A percentile compares a stretch with the other conserved stretches of the same genome.
Conservation (phyloP, 2,329 filamentous ascomycete species). For the Balansia obtecta region DNA sequence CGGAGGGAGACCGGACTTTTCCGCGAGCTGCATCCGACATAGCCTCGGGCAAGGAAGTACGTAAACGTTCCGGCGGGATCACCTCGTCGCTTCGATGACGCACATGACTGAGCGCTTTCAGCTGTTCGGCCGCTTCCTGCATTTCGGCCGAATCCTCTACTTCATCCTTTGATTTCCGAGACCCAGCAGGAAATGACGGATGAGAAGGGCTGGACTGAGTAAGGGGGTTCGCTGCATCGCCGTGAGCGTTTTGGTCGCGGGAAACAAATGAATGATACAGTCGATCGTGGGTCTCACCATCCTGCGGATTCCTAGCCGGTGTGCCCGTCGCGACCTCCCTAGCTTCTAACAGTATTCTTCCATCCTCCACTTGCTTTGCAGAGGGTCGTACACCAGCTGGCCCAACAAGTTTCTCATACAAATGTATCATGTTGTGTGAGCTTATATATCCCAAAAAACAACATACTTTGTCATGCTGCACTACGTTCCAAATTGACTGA, state of each 20-base stretch:
- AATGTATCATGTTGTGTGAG: slow-evolving; percentile 53
- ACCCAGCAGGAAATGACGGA: slow-evolving; percentile 9
- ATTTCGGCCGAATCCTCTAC: slow-evolving; percentile 54
- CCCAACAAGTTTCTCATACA: slow-evolving; percentile 47
- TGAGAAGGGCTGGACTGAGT: slow-evolving; percentile 17
- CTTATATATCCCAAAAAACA: slow-evolving; percentile 53
- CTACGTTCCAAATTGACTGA: slow-evolving; percentile 47
- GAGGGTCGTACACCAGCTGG: slow-evolving; percentile 30
- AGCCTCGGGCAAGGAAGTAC: slow-evolving; percentile 28
- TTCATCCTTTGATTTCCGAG: slow-evolving; percentile 22
- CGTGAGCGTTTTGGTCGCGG: slow-evolving; percentile 12
- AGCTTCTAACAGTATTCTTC: slow-evolving; percentile 42
- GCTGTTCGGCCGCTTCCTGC: slow-evolving; percentile 54
- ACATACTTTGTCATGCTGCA: slow-evolving; percentile 55
- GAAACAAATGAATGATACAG: slow-evolving; percentile 13
- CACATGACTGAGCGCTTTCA: slow-evolving; percentile 53
- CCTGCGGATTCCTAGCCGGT: slow-evolving; percentile 16
- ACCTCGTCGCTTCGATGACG: slow-evolving; percentile 40
- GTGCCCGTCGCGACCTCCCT: slow-evolving; percentile 31
- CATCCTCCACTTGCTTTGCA: slow-evolving; percentile 43
- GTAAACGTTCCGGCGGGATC: slow-evolving; percentile 16
- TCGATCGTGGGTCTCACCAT: slow-evolving; percentile 16
- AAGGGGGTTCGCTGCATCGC: slow-evolving; percentile 14
- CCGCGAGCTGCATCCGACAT: slow-evolving; percentile 20
- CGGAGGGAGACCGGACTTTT: slow-evolving; percentile 15